Evolutionary conservation across 108 stramenopile species (phyloP).

Genomic region (Nannochloropsis salina): DNA sequence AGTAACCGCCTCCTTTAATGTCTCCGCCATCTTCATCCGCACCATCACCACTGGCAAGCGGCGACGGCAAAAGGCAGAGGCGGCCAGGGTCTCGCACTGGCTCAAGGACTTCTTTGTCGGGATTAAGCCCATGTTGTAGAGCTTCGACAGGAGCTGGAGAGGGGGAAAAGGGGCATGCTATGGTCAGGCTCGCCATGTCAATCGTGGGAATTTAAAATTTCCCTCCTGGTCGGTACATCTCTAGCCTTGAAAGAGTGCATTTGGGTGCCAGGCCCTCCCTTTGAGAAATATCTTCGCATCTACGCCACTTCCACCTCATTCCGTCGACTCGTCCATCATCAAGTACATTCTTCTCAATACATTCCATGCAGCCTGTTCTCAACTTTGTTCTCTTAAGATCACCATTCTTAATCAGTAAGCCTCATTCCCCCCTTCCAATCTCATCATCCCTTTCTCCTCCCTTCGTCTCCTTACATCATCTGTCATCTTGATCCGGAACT

Average conservation of each 20-base stretch:
- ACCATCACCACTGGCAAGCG: constrained; percentile 98
- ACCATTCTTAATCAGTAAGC: background rate
- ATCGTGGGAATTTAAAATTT: too few species aligned
- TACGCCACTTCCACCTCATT: too few species aligned
- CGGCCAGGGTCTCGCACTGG: constrained; percentile 84
- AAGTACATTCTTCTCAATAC: too few species aligned
- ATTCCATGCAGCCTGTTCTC: too few species aligned
- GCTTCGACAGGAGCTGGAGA: constrained; percentile 79
- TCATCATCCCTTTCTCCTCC: background rate
- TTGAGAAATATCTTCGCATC: too few species aligned
- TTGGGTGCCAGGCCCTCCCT: too few species aligned
- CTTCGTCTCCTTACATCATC: constrained; percentile 41
- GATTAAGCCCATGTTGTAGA: constrained; percentile 80
- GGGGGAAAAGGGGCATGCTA: background rate
- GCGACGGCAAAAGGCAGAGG: constrained; percentile 81
- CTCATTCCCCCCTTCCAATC: background rate
- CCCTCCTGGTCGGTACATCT: too few species aligned
- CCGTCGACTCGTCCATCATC: too few species aligned
- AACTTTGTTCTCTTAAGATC: too few species aligned
- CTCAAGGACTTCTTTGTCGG: constrained; percentile 71
- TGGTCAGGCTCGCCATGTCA: too few species aligned
- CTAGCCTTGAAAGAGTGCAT: too few species aligned
- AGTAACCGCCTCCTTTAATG: constrained; percentile 79
- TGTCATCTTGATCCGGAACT: constrained; percentile 90
- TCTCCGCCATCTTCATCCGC: constrained; percentile 92